Base-by-base conservation (phyloP, 495 filamentous ascomycete species). In the Penicillium crystallinum region DNA sequence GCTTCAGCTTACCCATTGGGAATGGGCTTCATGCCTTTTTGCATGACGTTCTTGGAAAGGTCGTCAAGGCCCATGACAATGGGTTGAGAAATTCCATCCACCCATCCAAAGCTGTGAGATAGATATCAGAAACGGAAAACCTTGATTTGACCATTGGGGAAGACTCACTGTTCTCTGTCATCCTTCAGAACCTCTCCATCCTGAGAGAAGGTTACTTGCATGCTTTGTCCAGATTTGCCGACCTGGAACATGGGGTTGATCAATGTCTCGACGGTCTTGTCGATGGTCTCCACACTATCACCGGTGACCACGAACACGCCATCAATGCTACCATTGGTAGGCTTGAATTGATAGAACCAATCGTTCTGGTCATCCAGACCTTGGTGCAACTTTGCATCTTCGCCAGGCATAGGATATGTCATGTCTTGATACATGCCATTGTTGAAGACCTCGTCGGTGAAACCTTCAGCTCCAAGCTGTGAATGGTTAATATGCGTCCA, bases 1-100 rank as follows among this genome's bases (percentile, higher is more conserved):
- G 31, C 21, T n/a, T 23, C 7, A 19, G n/a, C 17, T 25, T 46
- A 55, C 53, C 46, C 46, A 6, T 40, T 47, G 45, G 25, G 40
- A 27, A 15, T 33, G 0, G n/a, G 8, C 7, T 19, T 19, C 15
- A n/a, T 33, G 29, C 27, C 25, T 6, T 27, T 19, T 9, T 27
- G 9, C 23, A 19, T n/a, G 1, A 9, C 12, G 3, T 45, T 33
- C 14, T 10, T 19, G 15, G 27, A 4, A 9, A 31, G 7, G 12
- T 45, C 42, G 11, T 45, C 42, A 1, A 45, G 29, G 1, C 42
- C 42, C 42, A 17, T 45, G 42, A 45, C 9, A 5, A 45, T 6
- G 9, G 42, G 42, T 15, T 45, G 42, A 4, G 42, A 45, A 6
- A 33, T 33, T 17, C 42, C 42, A 34, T 45, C 42, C 29, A 33